These are phyloP conservation scores for Kazachstania bromeliacearum DNA, from an alignment of 805 yeast species.

Conservation along the genomic window DNA sequence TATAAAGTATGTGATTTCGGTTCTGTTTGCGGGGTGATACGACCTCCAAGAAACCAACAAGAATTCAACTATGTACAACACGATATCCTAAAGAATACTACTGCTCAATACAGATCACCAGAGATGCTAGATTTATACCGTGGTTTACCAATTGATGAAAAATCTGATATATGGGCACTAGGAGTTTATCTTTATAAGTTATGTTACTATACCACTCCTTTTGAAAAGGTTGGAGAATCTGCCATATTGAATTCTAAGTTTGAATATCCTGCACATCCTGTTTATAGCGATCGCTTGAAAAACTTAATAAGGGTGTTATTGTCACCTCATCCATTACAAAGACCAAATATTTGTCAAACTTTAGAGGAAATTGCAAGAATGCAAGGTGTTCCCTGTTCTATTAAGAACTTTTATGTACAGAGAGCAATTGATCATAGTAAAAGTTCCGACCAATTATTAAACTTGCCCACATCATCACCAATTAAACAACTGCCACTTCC, in stretches of 20 bases:
- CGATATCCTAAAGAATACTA: constrained; percentile 69
- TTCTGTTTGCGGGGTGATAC: constrained; percentile 56
- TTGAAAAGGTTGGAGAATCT: constrained; percentile 55
- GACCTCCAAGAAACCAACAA: constrained; percentile 54
- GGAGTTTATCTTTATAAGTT: constrained; percentile 71
- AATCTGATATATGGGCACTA: constrained; percentile 79
- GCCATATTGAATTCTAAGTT: constrained; percentile 53
- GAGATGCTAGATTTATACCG: constrained; percentile 71
- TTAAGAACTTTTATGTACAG: constrained; percentile 31
- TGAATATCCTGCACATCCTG: constrained; percentile 46
- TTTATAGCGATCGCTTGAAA: constrained; percentile 52
- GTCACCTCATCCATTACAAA: constrained; percentile 54
- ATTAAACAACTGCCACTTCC: neutral
- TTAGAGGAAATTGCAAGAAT: constrained; percentile 60
- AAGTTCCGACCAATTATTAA: constrained; percentile 1
- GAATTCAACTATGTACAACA: constrained; percentile 53
- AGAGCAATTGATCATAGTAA: constrained; percentile 13
- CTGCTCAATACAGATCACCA: constrained; percentile 79
- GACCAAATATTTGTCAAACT: constrained; percentile 70
- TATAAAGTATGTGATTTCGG: constrained; percentile 79
- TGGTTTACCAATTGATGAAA: constrained; percentile 67
- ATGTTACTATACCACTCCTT: constrained; percentile 77
- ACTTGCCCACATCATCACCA: neutral
- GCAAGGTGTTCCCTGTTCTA: constrained; percentile 42
- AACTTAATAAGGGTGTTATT: constrained; percentile 55